Conservation (phyloP, 2,329 filamentous ascomycete species). For the Epichloe hybrida region DNA sequence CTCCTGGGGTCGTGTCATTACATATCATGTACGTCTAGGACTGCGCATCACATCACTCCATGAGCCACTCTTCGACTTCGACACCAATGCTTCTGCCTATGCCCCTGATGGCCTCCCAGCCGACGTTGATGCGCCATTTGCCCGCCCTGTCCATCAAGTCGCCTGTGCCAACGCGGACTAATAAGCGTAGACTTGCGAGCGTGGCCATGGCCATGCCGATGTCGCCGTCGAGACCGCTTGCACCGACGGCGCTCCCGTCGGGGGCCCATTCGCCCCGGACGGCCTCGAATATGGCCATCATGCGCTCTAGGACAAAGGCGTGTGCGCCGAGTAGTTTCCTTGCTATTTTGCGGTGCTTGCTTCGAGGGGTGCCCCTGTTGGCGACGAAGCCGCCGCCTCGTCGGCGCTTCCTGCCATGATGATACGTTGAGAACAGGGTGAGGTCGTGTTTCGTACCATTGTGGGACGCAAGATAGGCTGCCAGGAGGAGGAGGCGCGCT, state of each 20-base stretch:
- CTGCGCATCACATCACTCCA: constrained; percentile 34
- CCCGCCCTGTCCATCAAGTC: constrained; percentile 56
- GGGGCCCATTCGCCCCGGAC: constrained; percentile 43
- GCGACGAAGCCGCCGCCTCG: constrained; percentile 32
- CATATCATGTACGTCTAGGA: too few species aligned
- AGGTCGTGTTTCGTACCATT: constrained; percentile 63
- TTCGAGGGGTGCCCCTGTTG: constrained; percentile 17
- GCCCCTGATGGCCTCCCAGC: constrained; percentile 61
- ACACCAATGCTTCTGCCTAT: constrained; percentile 62
- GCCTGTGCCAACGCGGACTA: constrained; percentile 48
- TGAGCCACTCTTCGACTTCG: constrained; percentile 66
- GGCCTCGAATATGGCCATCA: constrained; percentile 64
- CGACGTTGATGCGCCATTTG: constrained; percentile 66
- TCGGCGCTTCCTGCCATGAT: constrained; percentile 36
- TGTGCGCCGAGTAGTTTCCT: constrained; percentile 65
- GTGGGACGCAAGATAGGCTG: constrained; percentile 71
- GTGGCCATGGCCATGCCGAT: constrained; percentile 56
- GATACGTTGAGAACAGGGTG: constrained; percentile 61
- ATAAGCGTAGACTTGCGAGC: constrained; percentile 53
- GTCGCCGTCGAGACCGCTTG: constrained; percentile 35
- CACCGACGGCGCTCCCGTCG: constrained; percentile 15
- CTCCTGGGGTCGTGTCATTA: too few species aligned
- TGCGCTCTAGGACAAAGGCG: constrained; percentile 63
- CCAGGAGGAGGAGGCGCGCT: constrained; percentile 59
- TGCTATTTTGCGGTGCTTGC: constrained; percentile 58